A percentile compares a stretch with the other conserved stretches of the same genome.
phyloP scores from a whole-genome alignment of 179 eudicot species.

The Monotropa hypopitys region DNA sequence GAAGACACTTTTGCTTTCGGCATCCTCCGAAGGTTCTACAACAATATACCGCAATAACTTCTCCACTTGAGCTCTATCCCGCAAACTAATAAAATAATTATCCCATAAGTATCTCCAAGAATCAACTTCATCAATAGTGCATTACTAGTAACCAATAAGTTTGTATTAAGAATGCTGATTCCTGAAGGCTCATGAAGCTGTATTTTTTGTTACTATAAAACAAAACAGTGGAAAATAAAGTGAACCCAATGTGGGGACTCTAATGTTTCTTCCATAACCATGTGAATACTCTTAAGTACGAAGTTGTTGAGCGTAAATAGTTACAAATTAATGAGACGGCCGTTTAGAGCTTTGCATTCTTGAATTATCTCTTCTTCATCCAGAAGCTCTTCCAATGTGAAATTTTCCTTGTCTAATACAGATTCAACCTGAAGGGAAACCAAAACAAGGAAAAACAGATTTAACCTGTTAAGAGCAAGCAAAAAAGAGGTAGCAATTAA shows the following conservation, averaged over 20 bases:
- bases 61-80: slow-evolving; percentile 93
- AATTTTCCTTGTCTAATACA: slow-evolving; percentile 78
- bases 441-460: background rate
- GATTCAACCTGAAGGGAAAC: slow-evolving; percentile 53
- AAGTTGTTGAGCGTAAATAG: slow-evolving; percentile 2
- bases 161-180: background rate
- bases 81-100: slow-evolving; percentile 40
- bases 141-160: background rate
- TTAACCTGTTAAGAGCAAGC: background rate
- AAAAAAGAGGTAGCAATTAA: background rate
- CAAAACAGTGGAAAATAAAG: background rate
- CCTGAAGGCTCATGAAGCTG: background rate
- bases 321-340: slow-evolving; percentile 96
- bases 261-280: background rate
- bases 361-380: slow-evolving; percentile 98
- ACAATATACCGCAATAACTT: slow-evolving; percentile 70
- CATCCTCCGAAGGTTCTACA: slow-evolving; percentile 82
- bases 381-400: slow-evolving; percentile 83
- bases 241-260: background rate
- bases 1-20: slow-evolving; percentile 78
- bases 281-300: background rate
- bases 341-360: slow-evolving; percentile 96
- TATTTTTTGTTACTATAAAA: background rate
- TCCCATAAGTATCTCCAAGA: slow-evolving; percentile 5
- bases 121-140: background rate